Evolutionary conservation across 169 alveolate genomes (phyloP).

Genomic region (Cyclospora cayetanensis): DNA sequence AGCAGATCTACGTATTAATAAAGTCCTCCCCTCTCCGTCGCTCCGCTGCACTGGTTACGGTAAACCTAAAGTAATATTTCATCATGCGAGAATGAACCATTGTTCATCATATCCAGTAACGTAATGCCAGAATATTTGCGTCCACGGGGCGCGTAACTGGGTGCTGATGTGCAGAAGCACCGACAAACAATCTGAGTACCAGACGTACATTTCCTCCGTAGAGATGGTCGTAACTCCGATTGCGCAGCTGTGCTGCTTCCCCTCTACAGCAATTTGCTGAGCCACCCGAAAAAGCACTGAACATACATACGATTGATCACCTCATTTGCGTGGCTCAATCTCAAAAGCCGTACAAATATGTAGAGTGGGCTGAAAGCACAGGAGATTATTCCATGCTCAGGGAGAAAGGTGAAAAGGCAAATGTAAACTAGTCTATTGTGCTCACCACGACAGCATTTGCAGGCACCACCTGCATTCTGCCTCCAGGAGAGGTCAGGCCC

Average conservation of each 20-base stretch:
- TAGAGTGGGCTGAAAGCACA: too few species aligned
- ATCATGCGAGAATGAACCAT: neutral
- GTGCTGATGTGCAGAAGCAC: neutral
- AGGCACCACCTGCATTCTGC: conserved; percentile 93
- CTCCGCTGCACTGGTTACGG: neutral
- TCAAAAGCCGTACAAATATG: too few species aligned
- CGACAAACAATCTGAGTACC: neutral
- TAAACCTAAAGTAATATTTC: neutral
- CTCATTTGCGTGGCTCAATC: too few species aligned
- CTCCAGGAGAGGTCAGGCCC: conserved; percentile 97
- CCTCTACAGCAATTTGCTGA: conserved; percentile 93
- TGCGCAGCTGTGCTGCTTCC: conserved; percentile 94
- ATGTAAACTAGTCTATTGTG: neutral
- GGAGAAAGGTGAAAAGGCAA: neutral
- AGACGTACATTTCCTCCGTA: conserved; percentile 90
- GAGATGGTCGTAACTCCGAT: conserved; percentile 95
- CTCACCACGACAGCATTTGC: conserved; percentile 65
- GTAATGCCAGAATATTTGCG: neutral
- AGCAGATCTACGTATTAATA: neutral
- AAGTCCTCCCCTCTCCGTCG: neutral
- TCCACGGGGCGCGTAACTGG: neutral
- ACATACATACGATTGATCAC: too few species aligned
- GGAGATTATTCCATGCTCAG: neutral
- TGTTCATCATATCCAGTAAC: neutral
- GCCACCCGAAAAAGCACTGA: neutral